Conservation (phyloP, 1,284 basidiomycete genomes). For the Polyporus tsugae region DNA sequence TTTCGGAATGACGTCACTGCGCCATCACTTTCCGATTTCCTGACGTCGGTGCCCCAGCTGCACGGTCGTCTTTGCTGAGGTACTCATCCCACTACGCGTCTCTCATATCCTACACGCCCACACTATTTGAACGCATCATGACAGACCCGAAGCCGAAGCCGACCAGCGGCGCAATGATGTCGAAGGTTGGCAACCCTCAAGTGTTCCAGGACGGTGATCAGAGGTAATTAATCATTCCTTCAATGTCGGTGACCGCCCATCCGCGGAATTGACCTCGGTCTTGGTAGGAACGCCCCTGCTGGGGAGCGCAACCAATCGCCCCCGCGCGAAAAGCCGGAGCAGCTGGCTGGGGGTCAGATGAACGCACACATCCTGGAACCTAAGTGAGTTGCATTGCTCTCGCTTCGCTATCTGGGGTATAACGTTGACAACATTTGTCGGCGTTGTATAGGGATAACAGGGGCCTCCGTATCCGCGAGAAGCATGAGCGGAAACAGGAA, state of each 20-base stretch:
- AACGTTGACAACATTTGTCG: too few species aligned
- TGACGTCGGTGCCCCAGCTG: slow-evolving; percentile 28
- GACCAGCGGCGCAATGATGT: slow-evolving; percentile 34
- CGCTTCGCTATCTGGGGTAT: too few species aligned
- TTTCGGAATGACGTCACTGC: slow-evolving; percentile 24
- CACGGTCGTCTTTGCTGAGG: not conserved
- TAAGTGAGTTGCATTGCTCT: slow-evolving; percentile 25
- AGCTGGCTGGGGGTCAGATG: slow-evolving; percentile 26
- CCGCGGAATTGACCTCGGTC: not conserved
- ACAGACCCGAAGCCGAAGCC: slow-evolving; percentile 14
- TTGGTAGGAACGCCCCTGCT: slow-evolving; percentile 3
- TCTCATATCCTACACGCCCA: not conserved
- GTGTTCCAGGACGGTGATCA: slow-evolving; percentile 37
- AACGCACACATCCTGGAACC: slow-evolving; percentile 36
- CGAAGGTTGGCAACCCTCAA: slow-evolving; percentile 37
- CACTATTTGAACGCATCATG: slow-evolving; percentile 1
- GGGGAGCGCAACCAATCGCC: slow-evolving; percentile 6
- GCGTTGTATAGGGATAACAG: slow-evolving; percentile 28
- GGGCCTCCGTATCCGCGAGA: slow-evolving; percentile 21
- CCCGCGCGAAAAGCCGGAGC: slow-evolving; percentile 10
- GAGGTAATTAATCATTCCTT: slow-evolving; percentile 19
- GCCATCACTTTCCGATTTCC: slow-evolving; percentile 17
- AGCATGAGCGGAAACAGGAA: slow-evolving; percentile 32
- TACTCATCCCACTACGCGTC: not conserved
- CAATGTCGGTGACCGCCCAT: too few species aligned